phyloP scores from a whole-genome alignment of 1,139 yeast species.

The Lodderomyces theae region DNA sequence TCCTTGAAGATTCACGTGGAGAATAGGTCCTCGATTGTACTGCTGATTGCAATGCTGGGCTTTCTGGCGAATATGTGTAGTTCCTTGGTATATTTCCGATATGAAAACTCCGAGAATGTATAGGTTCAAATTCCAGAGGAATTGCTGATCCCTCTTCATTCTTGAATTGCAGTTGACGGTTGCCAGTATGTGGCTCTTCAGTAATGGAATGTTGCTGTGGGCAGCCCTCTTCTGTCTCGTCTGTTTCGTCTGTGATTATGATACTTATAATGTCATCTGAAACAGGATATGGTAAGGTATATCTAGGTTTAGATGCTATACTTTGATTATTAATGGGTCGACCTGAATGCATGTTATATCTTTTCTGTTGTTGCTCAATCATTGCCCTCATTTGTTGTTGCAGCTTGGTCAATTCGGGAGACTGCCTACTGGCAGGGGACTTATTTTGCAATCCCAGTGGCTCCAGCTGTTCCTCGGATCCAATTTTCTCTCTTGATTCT shows the following conservation, averaged over 20 bases:
- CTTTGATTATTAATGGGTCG: background rate
- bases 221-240: background rate
- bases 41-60: too few relatives aligned
- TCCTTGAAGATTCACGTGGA: too few relatives aligned
- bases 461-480: background rate
- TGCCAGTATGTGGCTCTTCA: background rate
- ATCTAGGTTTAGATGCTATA: background rate
- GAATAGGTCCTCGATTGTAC: too few relatives aligned
- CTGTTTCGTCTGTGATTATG: constrained; percentile 3
- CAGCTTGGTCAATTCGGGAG: background rate
- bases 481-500: background rate
- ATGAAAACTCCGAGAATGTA: background rate
- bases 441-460: background rate
- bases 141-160: constrained; percentile 6
- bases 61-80: background rate
- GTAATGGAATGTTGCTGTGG: background rate
- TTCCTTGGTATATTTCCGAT: background rate
- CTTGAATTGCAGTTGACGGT: background rate
- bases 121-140: constrained; percentile 8
- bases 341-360: background rate
- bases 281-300: constrained; percentile 10
- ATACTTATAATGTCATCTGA: constrained; percentile 8
- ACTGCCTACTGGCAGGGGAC: background rate
- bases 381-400: background rate
- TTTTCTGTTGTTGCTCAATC: background rate